phyloP scores from a whole-genome alignment of 768 basidiomycete species.

The Pluteus cervinus region DNA sequence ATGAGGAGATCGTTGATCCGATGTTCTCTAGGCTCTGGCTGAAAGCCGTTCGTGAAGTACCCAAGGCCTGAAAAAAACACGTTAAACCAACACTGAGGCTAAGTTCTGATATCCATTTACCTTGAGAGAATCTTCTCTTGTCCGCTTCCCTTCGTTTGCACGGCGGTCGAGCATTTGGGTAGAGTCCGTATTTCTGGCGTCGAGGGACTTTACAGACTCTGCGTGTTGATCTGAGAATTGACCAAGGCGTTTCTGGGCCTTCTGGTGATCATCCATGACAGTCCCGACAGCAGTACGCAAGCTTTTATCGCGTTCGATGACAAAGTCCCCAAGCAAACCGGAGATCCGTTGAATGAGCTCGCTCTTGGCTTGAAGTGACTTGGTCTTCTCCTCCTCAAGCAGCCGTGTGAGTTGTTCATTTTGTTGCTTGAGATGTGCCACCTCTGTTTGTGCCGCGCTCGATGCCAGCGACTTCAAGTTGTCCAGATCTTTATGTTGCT shows the following conservation, averaged over 20 bases:
- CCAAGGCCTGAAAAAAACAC: constrained; percentile 31
- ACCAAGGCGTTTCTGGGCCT: constrained; percentile 45
- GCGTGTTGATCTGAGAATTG: constrained; percentile 45
- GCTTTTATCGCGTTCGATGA: constrained; percentile 59
- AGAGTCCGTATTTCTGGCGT: constrained; percentile 36
- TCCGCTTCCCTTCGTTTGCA: constrained; percentile 44
- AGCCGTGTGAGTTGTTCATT: constrained; percentile 58
- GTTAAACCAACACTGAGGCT: not conserved
- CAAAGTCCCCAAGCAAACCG: constrained; percentile 63
- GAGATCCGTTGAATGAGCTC: constrained; percentile 75
- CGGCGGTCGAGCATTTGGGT: constrained; percentile 35
- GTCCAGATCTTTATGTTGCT: constrained; percentile 44
- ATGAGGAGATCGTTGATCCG: constrained; percentile 36
- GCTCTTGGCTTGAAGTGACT: constrained; percentile 62
- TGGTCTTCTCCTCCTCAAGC: constrained; percentile 60
- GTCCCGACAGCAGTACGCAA: constrained; percentile 51
- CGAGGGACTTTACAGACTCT: constrained; percentile 34
- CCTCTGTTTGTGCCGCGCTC: constrained; percentile 21
- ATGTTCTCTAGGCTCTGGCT: constrained; percentile 37
- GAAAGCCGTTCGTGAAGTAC: constrained; percentile 31
- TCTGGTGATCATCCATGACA: constrained; percentile 49
- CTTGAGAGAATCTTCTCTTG: constrained; percentile 55
- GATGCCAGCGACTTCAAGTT: constrained; percentile 45
- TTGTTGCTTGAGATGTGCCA: constrained; percentile 40
- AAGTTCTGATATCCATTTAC: constrained; percentile 23